Evolutionary conservation across 2,329 filamentous ascomycete species (phyloP), one percentile per base, ranked within the genome.

Genomic region (Trichoderma aggressivum): DNA sequence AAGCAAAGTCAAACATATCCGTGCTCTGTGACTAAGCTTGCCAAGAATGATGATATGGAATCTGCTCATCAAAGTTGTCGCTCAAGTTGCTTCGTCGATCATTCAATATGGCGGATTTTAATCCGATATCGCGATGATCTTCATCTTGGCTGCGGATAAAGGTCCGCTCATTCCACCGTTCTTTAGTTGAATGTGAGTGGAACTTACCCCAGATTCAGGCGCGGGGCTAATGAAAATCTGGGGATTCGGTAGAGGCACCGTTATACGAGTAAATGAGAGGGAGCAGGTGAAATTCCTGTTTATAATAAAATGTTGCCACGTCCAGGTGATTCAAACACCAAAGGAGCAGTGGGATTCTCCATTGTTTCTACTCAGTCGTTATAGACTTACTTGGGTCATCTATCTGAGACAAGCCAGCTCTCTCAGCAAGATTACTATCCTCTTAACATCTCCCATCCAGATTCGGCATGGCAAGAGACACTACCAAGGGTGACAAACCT

Each of bases 121-220:
- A 56, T 67, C 64, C 64, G 64, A 5, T 6, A 11, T 10, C 24
- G 24, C 26, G 34, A 58, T 11, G 32, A 67, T 39, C 50, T 30
- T 66, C 34, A 10, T 58, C 2, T n/a, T 28, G 24, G 21, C n/a
- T 67, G 4, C 64, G 64, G 64, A 67, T 32, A 58, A 66, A 43
- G 24, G 18, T 67, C 64, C 64, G 32, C 18, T 21, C 30, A 24
- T 12, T 32, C 34, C 18, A 30, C 34, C 32, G 18, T 39, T 56
- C 30, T 26, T 39, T 43, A 67, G 50, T 50, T 28, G 2, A 30
- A 30, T 30, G 32, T 56, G 18, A 43, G 64, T 67, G 53, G 64
- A 67, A 67, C 64, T 67, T 67, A 67, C 63, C 47, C 63, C 63
- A 56, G 63, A 66, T 56, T 10, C 11, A 26, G 39, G 32, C 34